These are phyloP conservation scores for Trypanosoma cruzi DNA, from an alignment of 208 protist species.

Conservation along the genomic window DNA sequence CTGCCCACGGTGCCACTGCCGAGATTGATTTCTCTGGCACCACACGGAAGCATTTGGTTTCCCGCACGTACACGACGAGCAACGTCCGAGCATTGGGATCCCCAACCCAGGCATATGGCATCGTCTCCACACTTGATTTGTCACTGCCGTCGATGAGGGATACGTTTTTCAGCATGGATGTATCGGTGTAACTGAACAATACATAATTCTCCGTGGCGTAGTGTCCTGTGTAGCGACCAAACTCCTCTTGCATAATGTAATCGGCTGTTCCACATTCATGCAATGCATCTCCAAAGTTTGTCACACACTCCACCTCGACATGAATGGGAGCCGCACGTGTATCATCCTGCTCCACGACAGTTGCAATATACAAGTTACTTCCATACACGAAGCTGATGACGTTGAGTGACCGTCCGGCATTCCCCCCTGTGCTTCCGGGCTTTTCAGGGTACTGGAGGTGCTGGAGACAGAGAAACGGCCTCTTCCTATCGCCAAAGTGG, in stretches of 20 bases:
- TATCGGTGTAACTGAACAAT: constrained; percentile 81
- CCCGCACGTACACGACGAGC: constrained; percentile 58
- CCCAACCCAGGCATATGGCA: constrained; percentile 82
- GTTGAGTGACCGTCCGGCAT: constrained; percentile 18
- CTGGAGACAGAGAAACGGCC: constrained; percentile 53
- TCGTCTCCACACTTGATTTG: constrained; percentile 48
- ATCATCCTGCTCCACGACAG: constrained; percentile 40
- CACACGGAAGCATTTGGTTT: constrained; percentile 35
- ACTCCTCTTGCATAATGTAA: constrained; percentile 94
- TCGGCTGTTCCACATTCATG: constrained; percentile 82
- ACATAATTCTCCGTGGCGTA: constrained; percentile 73
- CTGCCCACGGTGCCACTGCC: constrained; percentile 50
- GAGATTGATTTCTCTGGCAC: constrained; percentile 47
- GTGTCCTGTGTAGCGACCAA: constrained; percentile 86
- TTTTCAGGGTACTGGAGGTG: constrained; percentile 24
- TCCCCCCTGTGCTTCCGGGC: not conserved
- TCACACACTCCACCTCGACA: constrained; percentile 57
- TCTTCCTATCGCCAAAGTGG: constrained; percentile 40
- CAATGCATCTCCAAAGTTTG: constrained; percentile 58
- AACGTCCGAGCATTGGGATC: constrained; percentile 68
- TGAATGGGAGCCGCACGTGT: constrained; percentile 22
- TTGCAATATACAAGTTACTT: constrained; percentile 74
- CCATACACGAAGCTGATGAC: constrained; percentile 67
- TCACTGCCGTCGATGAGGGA: constrained; percentile 45
- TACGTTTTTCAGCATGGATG: constrained; percentile 60